Percentiles rank a stretch among this genome's conserved stretches.
These are phyloP conservation scores for Exobasidium rhododendri DNA, from an alignment of 1,284 basidiomycete genomes.

Conservation along the genomic window DNA sequence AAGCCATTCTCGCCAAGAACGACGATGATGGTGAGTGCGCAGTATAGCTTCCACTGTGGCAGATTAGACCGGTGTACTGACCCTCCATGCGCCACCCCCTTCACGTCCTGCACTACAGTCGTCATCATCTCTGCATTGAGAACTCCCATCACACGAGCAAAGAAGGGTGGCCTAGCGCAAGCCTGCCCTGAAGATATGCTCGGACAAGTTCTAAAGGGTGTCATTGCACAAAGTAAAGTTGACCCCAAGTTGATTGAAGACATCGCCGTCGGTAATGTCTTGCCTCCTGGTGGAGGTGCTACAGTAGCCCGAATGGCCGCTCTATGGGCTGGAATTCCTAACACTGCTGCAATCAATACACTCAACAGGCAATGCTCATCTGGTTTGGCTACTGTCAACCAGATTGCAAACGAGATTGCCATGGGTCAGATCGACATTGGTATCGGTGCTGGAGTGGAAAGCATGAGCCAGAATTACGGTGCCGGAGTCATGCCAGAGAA, in stretches of 20 bases:
- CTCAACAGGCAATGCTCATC: conserved; percentile 87
- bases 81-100: too few relatives aligned
- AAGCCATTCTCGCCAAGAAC: conserved; percentile 48
- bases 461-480: conserved; percentile 72
- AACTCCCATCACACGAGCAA: conserved; percentile 83
- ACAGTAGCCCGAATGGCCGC: conserved; percentile 88
- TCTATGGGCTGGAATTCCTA: conserved; percentile 84
- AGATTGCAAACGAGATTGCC: conserved; percentile 83
- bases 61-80: conserved; percentile 1
- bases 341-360: conserved; percentile 66
- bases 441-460: conserved; percentile 91
- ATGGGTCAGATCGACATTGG: conserved; percentile 68
- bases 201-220: conserved; percentile 61
- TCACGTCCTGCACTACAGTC: conserved; percentile 57
- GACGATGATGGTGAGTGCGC: conserved; percentile 51
- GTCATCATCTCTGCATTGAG: conserved; percentile 85
- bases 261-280: conserved; percentile 67
- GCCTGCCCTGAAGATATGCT: conserved; percentile 76
- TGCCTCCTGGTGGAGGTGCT: conserved; percentile 87
- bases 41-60: not conserved
- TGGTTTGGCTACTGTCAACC: conserved; percentile 80
- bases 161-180: conserved; percentile 88
- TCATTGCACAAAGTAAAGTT: conserved; percentile 60
- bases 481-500: conserved; percentile 68
- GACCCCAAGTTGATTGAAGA: conserved; percentile 76